Percentiles rank a stretch among this genome's conserved stretches.
These are phyloP conservation scores for Penicillium fuscoglaucum DNA, from an alignment of 2,329 filamentous ascomycete genomes.

Conservation along the genomic window DNA sequence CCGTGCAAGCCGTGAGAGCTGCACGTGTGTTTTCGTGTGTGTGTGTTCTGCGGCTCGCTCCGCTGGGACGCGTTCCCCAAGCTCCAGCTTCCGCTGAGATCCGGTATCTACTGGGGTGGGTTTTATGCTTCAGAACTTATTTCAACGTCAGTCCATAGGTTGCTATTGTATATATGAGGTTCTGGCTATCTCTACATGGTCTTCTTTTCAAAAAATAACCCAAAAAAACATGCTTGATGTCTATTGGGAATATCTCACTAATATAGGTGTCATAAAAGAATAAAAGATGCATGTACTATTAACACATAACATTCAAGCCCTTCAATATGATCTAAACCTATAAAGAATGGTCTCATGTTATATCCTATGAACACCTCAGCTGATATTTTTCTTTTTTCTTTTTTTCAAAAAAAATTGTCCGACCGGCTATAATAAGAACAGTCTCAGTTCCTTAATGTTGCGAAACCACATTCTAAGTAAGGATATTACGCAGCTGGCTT, in stretches of 20 bases:
- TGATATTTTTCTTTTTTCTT: not conserved
- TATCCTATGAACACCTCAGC: not conserved
- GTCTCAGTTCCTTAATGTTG: not conserved
- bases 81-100: not conserved
- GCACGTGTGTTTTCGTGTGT: not conserved
- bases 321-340: too few relatives aligned
- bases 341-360: not conserved
- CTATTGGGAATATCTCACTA: not conserved
- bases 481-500: too few relatives aligned
- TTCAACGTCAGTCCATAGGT: constrained; percentile 1
- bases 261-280: not conserved
- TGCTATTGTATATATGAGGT: not conserved
- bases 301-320: not conserved
- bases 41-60: constrained; percentile 7
- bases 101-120: not conserved
- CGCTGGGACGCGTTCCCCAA: constrained; percentile 6
- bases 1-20: not conserved
- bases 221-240: not conserved
- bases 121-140: not conserved
- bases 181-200: not conserved
- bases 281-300: not conserved
- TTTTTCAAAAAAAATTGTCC: not conserved
- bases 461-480: not conserved
- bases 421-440: not conserved
- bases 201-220: not conserved